Percentiles rank a stretch among this genome's conserved stretches.
Conservation (phyloP, 257 asterid species). For the Salvia rosmarinus region DNA sequence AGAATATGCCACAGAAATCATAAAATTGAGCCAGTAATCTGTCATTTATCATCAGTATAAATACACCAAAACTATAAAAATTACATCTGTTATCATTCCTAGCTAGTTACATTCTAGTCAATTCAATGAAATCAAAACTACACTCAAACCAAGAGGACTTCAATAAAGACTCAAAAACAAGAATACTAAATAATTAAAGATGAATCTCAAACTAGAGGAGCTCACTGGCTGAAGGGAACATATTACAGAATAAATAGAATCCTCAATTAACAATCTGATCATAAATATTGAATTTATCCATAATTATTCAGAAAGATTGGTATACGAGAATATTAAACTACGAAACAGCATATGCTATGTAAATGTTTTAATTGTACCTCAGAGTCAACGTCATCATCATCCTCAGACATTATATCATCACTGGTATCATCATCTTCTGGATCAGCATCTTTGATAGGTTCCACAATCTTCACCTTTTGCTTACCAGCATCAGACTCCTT, state of each 20-base stretch:
- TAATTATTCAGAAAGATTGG: background rate
- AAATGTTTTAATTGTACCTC: constrained; percentile 35
- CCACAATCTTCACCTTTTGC: constrained; percentile 72
- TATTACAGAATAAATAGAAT: background rate
- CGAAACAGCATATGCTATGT: background rate
- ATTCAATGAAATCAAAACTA: background rate
- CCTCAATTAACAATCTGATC: background rate
- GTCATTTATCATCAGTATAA: background rate
- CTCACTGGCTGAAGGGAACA: background rate
- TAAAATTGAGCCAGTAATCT: background rate
- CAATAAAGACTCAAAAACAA: background rate
- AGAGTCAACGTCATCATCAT: constrained; percentile 50
- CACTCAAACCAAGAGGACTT: background rate
- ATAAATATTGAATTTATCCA: background rate
- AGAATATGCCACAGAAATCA: background rate
- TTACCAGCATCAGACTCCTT: constrained; percentile 58
- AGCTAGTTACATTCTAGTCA: background rate
- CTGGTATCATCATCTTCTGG: constrained; percentile 44
- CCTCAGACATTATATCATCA: constrained; percentile 59
- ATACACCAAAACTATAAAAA: background rate
- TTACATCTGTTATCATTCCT: background rate
- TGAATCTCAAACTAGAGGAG: background rate
- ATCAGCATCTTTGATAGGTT: constrained; percentile 46
- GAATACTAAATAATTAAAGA: background rate
- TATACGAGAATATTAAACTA: background rate